Base-by-base conservation (phyloP, 2,329 filamentous ascomycete genomes). In the Trichoderma koningiopsis region DNA sequence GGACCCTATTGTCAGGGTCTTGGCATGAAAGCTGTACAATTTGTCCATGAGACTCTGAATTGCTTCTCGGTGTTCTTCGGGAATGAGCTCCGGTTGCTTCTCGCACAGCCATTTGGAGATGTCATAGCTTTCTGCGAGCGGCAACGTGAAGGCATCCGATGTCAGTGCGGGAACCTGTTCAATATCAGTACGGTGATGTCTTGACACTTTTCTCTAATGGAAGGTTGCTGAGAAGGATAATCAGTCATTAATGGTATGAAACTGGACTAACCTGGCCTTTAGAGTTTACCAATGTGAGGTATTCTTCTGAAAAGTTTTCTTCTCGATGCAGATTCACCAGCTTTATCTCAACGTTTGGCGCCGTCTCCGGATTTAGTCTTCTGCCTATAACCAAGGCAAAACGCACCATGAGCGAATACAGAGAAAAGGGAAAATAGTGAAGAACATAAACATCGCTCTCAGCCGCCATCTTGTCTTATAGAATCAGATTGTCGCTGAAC, bases 391-490 rank as follows among this genome's bases (percentile, higher is more conserved):
- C 74, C 27, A 78, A 72, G 27, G 71, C 74, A 68, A 77, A 77
- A 19, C 75, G 75, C n/a, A 73, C 73, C 73, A 77, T 75, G 22
- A 78, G 72, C 10, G 77, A 78, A 63, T 79, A 77, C 14, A 77
- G 69, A 3, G 75, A 78, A 66, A 75, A 77, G 5, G 75, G 74
- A 22, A 74, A 79, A 68, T 75, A 76, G 61, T 77, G 73, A 63
- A 79, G 72, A 37, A 73, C 77, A 60, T 74, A 76, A n/a, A 72
- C 58, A 40, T 57, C 55, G 19, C 35, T 64, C 24, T 57, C 53
- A 4, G 52, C 22, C 4, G 52, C 35, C 52, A 65, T 65, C 14
- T 62, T 33, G 52, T 24, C 13, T n/a, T n/a, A 3, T 43, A 43
- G 40, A 2, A 19, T 1, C 37, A 5, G n/a, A 1, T 24, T 22